Evolutionary conservation across 257 asterid species (phyloP).

Genomic region (Capsicum pubescens): DNA sequence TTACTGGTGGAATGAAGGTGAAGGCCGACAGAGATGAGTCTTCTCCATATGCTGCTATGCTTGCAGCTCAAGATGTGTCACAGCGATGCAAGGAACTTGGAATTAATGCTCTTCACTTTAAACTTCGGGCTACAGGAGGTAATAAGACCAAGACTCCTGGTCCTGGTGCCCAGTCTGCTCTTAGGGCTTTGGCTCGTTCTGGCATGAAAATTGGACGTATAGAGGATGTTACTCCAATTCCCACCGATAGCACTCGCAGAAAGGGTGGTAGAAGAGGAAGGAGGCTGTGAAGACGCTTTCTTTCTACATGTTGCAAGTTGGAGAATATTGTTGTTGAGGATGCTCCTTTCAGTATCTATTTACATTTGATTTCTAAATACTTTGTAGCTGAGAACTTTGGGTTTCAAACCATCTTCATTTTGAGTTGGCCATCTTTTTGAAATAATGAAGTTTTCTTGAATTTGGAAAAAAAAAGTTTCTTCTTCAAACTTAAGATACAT

Average conservation of each 20-base stretch:
- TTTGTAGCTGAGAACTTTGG: background rate
- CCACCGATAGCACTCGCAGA: slow-evolving; percentile 88
- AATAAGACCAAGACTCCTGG: slow-evolving; percentile 95
- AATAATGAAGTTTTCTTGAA: background rate
- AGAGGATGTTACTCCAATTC: slow-evolving; percentile 95
- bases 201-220: slow-evolving; percentile 97
- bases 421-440: background rate
- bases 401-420: background rate
- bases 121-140: slow-evolving; percentile 94
- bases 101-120: slow-evolving; percentile 80
- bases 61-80: slow-evolving; percentile 91
- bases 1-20: too few relatives aligned
- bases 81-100: slow-evolving; percentile 96
- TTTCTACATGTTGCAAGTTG: background rate
- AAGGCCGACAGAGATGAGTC: too few relatives aligned
- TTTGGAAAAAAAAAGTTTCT: background rate
- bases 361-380: background rate
- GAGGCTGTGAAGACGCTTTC: slow-evolving; percentile 53
- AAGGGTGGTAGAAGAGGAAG: slow-evolving; percentile 97
- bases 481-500: too few relatives aligned
- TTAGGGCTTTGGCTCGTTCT: slow-evolving; percentile 90
- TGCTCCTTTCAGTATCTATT: background rate
- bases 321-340: slow-evolving; percentile 10
- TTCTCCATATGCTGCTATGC: slow-evolving; percentile 63
- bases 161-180: slow-evolving; percentile 95